Conservation (phyloP, 139 green algal species). For the Chlorella sp. region DNA sequence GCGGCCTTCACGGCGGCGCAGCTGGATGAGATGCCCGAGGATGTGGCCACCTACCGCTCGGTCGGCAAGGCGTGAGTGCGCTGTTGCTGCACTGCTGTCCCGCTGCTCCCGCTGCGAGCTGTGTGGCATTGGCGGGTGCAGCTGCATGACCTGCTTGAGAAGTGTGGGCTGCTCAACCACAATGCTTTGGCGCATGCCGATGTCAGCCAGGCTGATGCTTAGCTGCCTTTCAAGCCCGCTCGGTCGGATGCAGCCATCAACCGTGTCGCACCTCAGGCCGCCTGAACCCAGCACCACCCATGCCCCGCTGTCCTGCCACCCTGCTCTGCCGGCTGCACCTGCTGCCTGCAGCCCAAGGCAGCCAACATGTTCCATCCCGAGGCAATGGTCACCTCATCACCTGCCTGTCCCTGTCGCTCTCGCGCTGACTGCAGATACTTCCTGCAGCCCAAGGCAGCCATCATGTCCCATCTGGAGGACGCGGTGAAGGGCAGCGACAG, state of each 20-base stretch:
- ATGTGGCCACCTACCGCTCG: constrained; percentile 18
- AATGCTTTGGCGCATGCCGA: too few species aligned
- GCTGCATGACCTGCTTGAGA: too few species aligned
- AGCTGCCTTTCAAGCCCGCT: too few species aligned
- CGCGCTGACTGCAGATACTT: constrained; percentile 41
- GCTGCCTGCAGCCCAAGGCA: background rate
- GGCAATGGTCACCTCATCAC: too few species aligned
- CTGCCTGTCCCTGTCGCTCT: too few species aligned
- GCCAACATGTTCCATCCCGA: too few species aligned
- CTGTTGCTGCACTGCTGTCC: background rate
- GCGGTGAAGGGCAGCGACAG: constrained; percentile 15
- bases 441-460: constrained; percentile 41
- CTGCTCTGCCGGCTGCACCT: background rate
- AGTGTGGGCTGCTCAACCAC: too few species aligned
- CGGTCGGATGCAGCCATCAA: too few species aligned
- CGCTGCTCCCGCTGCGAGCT: background rate
- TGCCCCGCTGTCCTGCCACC: background rate
- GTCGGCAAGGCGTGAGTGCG: constrained; percentile 52
- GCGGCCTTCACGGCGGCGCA: constrained; percentile 53
- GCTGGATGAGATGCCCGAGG: constrained; percentile 44
- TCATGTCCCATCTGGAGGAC: constrained; percentile 45
- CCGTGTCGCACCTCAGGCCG: too few species aligned
- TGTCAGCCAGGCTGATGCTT: too few species aligned
- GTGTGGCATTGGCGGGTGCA: too few species aligned
- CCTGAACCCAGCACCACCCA: too few species aligned